phyloP scores from a whole-genome alignment of 2,329 filamentous ascomycete genomes.

The Plenodomus tracheiphilus region DNA sequence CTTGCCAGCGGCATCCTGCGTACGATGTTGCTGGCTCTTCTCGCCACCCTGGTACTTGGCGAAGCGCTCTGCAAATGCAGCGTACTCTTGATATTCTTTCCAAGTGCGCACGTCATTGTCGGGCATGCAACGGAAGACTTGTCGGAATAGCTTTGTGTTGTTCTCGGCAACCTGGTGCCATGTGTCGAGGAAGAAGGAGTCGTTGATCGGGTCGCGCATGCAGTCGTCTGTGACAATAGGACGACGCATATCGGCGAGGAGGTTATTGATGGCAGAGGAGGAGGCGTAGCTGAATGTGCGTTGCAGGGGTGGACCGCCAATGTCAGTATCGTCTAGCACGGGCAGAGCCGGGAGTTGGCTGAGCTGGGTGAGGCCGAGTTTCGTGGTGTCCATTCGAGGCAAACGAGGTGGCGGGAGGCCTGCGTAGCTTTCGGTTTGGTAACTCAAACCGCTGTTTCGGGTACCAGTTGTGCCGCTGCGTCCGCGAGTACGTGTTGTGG shows the following conservation, averaged over 20 bases:
- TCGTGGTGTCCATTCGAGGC: slow-evolving; percentile 65
- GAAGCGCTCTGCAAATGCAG: slow-evolving; percentile 77
- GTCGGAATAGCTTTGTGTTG: slow-evolving; percentile 91
- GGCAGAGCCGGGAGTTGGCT: slow-evolving; percentile 74
- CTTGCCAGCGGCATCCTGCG: slow-evolving; percentile 53
- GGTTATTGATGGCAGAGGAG: slow-evolving; percentile 51
- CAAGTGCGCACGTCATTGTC: slow-evolving; percentile 92
- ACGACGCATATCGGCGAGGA: slow-evolving; percentile 68
- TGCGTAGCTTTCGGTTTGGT: slow-evolving; percentile 46
- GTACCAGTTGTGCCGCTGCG: slow-evolving; percentile 39
- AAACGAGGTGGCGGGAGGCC: slow-evolving; percentile 63
- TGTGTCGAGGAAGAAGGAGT: slow-evolving; percentile 80
- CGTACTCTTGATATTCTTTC: slow-evolving; percentile 88
- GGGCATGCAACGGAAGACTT: slow-evolving; percentile 95
- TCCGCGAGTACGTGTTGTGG: slow-evolving; percentile 38
- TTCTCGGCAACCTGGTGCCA: slow-evolving; percentile 89
- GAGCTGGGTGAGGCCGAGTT: slow-evolving; percentile 68
- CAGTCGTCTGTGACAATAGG: slow-evolving; percentile 84
- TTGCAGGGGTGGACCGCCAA: slow-evolving; percentile 70
- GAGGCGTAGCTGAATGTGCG: slow-evolving; percentile 56
- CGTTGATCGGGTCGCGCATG: slow-evolving; percentile 86
- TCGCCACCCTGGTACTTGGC: slow-evolving; percentile 63
- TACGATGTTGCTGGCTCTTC: slow-evolving; percentile 56
- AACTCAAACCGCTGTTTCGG: slow-evolving; percentile 36
- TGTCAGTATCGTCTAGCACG: slow-evolving; percentile 75